A percentile compares a stretch with the other conserved stretches of the same genome.
Evolutionary conservation across 1,139 yeast species (phyloP).

Genomic region (Sugiyamaella novakii): DNA sequence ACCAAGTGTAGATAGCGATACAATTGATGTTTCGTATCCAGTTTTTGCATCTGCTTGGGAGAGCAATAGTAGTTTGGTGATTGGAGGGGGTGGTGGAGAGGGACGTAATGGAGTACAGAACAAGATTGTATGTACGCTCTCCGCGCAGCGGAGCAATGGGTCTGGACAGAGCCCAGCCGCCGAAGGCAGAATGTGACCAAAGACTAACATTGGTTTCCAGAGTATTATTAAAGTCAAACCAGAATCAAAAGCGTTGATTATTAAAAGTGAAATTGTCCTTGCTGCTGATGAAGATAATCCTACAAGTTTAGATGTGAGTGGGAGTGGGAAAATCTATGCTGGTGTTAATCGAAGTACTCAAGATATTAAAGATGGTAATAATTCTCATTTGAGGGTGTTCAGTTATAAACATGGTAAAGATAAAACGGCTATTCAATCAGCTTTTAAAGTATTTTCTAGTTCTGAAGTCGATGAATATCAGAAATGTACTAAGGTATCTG

Average conservation of each 20-base stretch:
- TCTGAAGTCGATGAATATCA: slow-evolving; percentile 35
- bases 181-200: slow-evolving; percentile 2
- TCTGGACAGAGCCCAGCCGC: slow-evolving; percentile 10
- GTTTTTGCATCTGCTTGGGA: slow-evolving; percentile 76
- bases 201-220: slow-evolving; percentile 19
- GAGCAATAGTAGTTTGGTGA: slow-evolving; percentile 61
- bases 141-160: slow-evolving; percentile 8
- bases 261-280: slow-evolving; percentile 31
- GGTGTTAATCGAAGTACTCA: slow-evolving; percentile 73
- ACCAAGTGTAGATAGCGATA: slow-evolving; percentile 8
- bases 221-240: slow-evolving; percentile 28
- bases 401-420: slow-evolving; percentile 41
- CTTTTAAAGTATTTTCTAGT: slow-evolving; percentile 24
- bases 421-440: slow-evolving; percentile 13
- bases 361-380: slow-evolving; percentile 60
- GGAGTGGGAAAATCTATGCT: slow-evolving; percentile 53
- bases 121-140: slow-evolving; percentile 49
- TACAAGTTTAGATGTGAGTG: slow-evolving; percentile 38
- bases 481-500: slow-evolving; percentile 29
- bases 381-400: slow-evolving; percentile 74
- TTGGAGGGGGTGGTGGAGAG: slow-evolving; percentile 95
- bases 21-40: slow-evolving; percentile 69
- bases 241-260: slow-evolving; percentile 20
- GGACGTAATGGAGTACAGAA: slow-evolving; percentile 87
- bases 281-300: slow-evolving; percentile 40